These are phyloP conservation scores for Arthrinium puccinioides DNA, from an alignment of 2,329 filamentous ascomycete species.

Conservation along the genomic window DNA sequence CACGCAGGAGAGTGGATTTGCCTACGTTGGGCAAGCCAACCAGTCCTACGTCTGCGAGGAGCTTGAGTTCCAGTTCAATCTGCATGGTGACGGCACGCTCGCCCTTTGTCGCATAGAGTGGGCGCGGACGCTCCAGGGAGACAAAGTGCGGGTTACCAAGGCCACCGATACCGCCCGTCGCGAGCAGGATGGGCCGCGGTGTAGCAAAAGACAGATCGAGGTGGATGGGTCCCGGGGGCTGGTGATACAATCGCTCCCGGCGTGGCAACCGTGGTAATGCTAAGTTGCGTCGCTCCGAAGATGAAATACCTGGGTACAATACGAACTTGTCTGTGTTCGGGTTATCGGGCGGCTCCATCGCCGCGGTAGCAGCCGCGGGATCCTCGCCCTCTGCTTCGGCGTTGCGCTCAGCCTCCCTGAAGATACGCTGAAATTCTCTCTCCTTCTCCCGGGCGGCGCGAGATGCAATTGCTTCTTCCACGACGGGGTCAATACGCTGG, in stretches of 20 bases:
- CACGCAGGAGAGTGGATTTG: conserved; percentile 85
- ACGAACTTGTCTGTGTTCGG: conserved; percentile 67
- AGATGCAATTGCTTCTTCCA: conserved; percentile 45
- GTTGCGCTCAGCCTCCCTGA: conserved; percentile 24
- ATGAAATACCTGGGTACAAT: conserved; percentile 70
- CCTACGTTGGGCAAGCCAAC: conserved; percentile 94
- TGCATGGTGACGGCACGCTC: conserved; percentile 71
- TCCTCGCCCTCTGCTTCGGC: conserved; percentile 34
- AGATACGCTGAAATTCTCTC: conserved; percentile 21
- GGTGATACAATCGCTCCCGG: conserved; percentile 50
- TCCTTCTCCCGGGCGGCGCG: conserved; percentile 31
- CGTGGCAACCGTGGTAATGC: conserved; percentile 43
- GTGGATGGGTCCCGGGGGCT: conserved; percentile 66
- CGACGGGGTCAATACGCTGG: conserved; percentile 67
- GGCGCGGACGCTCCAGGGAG: conserved; percentile 64
- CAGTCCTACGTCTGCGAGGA: conserved; percentile 89
- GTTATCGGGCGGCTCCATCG: conserved; percentile 25
- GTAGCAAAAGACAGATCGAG: conserved; percentile 72
- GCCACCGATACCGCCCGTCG: conserved; percentile 81
- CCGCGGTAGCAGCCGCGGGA: conserved; percentile 20
- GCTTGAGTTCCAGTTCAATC: conserved; percentile 84
- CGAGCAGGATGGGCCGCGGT: conserved; percentile 75
- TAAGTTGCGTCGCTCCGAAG: conserved; percentile 56
- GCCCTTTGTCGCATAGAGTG: conserved; percentile 83
- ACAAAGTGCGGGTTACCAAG: conserved; percentile 92